These are phyloP conservation scores for Maudiozyma humilis DNA, from an alignment of 1,139 yeast genomes.

Conservation along the genomic window DNA sequence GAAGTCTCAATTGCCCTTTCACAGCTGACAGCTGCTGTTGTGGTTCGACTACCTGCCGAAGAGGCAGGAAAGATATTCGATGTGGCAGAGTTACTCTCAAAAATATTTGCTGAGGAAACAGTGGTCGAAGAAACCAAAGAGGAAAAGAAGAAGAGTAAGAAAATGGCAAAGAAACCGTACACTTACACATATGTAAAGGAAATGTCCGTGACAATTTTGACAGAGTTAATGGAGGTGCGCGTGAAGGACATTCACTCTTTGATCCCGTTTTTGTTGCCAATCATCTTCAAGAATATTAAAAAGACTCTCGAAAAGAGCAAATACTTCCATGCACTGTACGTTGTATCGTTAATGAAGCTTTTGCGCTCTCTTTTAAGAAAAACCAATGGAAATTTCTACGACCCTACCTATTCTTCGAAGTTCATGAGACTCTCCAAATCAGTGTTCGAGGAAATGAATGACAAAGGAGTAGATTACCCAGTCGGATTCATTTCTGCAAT, in stretches of 20 bases:
- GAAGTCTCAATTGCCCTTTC: constrained; percentile 17
- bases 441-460: constrained; percentile 17
- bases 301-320: constrained; percentile 25
- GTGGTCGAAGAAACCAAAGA: constrained; percentile 10
- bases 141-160: constrained; percentile 13
- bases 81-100: constrained; percentile 22
- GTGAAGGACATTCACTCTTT: constrained; percentile 31
- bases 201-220: constrained; percentile 18
- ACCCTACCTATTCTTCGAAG: constrained; percentile 16
- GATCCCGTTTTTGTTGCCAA: constrained; percentile 26
- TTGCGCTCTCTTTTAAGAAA: constrained; percentile 22
- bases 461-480: constrained; percentile 21
- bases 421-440: constrained; percentile 23
- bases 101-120: constrained; percentile 25
- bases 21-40: constrained; percentile 17
- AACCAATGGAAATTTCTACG: constrained; percentile 11
- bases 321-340: constrained; percentile 25
- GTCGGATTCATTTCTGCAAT: constrained; percentile 20
- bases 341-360: constrained; percentile 22
- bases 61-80: constrained; percentile 24
- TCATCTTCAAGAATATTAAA: constrained; percentile 30
- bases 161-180: constrained; percentile 10
- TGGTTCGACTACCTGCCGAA: constrained; percentile 14
- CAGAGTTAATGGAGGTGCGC: constrained; percentile 29
- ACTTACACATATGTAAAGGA: constrained; percentile 23